A percentile compares a stretch with the other conserved stretches of the same genome.
phyloP scores from a whole-genome alignment of 331 rosid genomes.

The Phaseolus coccineus region DNA sequence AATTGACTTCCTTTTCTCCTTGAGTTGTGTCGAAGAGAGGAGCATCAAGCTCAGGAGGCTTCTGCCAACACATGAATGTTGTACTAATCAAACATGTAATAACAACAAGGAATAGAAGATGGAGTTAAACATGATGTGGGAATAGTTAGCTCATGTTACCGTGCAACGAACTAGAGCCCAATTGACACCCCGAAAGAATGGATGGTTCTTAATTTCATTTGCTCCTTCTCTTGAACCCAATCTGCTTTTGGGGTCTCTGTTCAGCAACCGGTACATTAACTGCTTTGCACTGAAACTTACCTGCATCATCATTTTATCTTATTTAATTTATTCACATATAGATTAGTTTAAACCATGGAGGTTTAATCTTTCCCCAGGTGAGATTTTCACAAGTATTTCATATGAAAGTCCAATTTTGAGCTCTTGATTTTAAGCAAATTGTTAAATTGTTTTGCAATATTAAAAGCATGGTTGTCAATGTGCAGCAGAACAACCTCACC shows the following conservation, averaged over 20 bases:
- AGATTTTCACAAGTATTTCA: not conserved
- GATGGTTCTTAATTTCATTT: constrained; percentile 75
- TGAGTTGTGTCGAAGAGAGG: constrained; percentile 65
- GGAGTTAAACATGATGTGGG: not conserved
- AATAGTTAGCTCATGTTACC: constrained; percentile 55
- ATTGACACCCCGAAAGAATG: constrained; percentile 83
- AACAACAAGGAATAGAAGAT: constrained; percentile 18
- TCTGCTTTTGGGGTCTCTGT: constrained; percentile 80
- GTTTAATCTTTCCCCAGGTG: constrained; percentile 9
- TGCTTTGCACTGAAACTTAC: constrained; percentile 77
- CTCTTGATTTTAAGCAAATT: not conserved
- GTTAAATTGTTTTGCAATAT: not conserved
- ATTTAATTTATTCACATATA: not conserved
- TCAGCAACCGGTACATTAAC: constrained; percentile 72
- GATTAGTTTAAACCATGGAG: not conserved
- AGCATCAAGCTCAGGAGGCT: constrained; percentile 83
- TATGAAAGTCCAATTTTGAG: not conserved
- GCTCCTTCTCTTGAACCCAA: constrained; percentile 92
- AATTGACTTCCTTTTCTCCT: constrained; percentile 56
- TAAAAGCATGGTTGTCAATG: not conserved
- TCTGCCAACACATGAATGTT: constrained; percentile 51
- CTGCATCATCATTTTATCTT: constrained; percentile 55
- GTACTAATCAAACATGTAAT: constrained; percentile 24
- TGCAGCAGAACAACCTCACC: constrained; percentile 54
- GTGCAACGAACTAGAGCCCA: constrained; percentile 94